Evolutionary conservation across 352 stramenopile genomes (phyloP), one percentile per base, ranked within the genome.

Genomic region (Phytophthora pisi): DNA sequence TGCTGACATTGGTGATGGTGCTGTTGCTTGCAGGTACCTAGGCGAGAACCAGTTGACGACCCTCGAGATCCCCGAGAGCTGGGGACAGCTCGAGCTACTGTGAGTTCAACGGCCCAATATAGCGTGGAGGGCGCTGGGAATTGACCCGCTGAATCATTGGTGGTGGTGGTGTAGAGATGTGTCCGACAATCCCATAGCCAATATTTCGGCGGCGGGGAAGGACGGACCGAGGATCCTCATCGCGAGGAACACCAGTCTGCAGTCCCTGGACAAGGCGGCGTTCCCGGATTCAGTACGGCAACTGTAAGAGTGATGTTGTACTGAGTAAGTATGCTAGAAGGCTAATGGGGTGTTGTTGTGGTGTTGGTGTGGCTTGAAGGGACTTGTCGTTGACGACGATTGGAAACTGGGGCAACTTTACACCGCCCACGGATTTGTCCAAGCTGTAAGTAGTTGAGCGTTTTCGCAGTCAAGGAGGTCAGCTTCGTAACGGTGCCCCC

Each of bases 161-260:
- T 45, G 38, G 3, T 45, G 38, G 3, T 45, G 13, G 2, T 45
- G 38, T 11, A 78, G 71, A 31, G 54, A 72, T 61, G 67, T 75
- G 3, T 78, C 71, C 4, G 46, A 69, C 42, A 78, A 78, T 38
- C 63, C 63, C 2, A 78, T 78, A 50, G 31, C 43, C n/a, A 61
- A 64, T 16, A 64, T 78, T 10, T 61, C 67, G 16, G 30, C 51
- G 4, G 15, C 47, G 13, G 64, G 62, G 24, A 73, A 78, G 42
- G 10, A 59, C 18, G 71, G 71, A 11, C 71, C 67, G 0, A 57
- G 45, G 16, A 40, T 40, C 13, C 62, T 78, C 2, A 30, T 78
- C 0, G 71, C 71, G 23, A 67, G 54, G 23, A 75, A 75, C 20
- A 67, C 61, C 4, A 73, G 51, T 34, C 34, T 74, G 28, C 10